Evolutionary conservation across 2,329 filamentous ascomycete genomes (phyloP), one percentile per base, ranked within the genome.

Genomic region (Alternaria solani): DNA sequence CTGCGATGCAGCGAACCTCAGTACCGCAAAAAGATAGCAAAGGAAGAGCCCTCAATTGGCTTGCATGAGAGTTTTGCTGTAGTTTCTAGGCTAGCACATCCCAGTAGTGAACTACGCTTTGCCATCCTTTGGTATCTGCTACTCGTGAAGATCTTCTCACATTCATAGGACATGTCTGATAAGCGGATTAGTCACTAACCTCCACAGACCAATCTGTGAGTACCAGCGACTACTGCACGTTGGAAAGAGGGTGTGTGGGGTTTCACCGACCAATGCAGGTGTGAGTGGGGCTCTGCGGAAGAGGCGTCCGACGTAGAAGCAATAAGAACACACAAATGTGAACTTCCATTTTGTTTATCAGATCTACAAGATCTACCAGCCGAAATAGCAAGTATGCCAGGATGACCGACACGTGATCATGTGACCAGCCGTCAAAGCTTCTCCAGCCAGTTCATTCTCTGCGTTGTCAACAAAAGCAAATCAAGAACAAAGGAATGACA

Each of bases 211-310:
- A 26, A 38, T 38, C 46, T 14, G 46, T 49, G 12, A 26, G 23
- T 20, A 38, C 38, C 32, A 36, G 32, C 30, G 32, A 49, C 46
- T 49, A 49, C 46, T 49, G 46, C 46, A 49, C 46, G 46, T 49
- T 49, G 38, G 30, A 49, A 25, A 20, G 12, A 25, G 20, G 14
- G 32, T 49, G 46, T 49, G 46, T 49, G 46, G 46, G 46, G 46
- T 49, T 36, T 16, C 46, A 49, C 46, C 20, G 32, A 49, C 36
- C 46, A 5, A 12, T 20, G 14, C 32, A 49, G 32, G 46, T 49
- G 30, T 49, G 46, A 26, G 46, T 49, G 46, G 46, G 32, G 46
- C 46, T 49, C 20, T 5, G 46, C 46, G 46, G 46, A 20, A 49
- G 46, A 36, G 46, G 46, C 46, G 46, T 20, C 23, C 32, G 7